Base-by-base conservation (phyloP, 75 land plant species). In the Larix kaempferi region DNA sequence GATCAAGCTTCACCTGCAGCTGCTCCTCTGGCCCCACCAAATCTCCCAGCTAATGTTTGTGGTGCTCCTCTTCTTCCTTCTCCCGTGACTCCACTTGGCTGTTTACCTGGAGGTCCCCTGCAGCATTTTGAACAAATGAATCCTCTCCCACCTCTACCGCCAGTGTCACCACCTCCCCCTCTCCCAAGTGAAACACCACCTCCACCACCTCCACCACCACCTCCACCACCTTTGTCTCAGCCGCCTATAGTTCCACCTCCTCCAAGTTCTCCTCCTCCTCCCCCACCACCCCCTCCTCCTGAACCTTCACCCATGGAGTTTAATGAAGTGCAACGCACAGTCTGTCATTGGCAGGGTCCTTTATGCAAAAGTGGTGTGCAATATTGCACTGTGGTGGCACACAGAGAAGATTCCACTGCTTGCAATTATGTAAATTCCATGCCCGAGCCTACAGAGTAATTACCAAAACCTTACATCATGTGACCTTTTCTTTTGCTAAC, bases 341-440 rank as follows among this genome's bases (percentile, higher is more conserved):
- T 84, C 35, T 74, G 75, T 56, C 90, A 83, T 17, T 96, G 99
- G 99, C 85, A 83, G 66, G 99, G 99, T 7, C 58, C 84, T 61
- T 77, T 96, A 60, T 92, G 90, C 78, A 96, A 96, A 84, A 96
- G 99, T 87, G 99, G 99, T 1, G 85, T 91, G 82, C 89, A 91
- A 44, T 94, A 92, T 73, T 94, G 99, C 64, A 82, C 85, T 65
- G 80, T 96, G 56, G 57, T 77, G 88, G 93, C 94, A 13, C 80
- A 72, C n/a, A 89, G 89, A 77, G 85, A 85, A 79, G 86, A 89
- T 21, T 92, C 93, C 2, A 81, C 83, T 57, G 80, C 78, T 39
- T 92, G 98, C 86, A 84, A 85, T 57, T 94, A 92, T 77, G 74
- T 86, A 59, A 75, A 74, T 79, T 65, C 54, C 19, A 59, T 77